Conservation (phyloP, 371 early-diverging fungal genomes). For the Capillidium heterosporum region DNA sequence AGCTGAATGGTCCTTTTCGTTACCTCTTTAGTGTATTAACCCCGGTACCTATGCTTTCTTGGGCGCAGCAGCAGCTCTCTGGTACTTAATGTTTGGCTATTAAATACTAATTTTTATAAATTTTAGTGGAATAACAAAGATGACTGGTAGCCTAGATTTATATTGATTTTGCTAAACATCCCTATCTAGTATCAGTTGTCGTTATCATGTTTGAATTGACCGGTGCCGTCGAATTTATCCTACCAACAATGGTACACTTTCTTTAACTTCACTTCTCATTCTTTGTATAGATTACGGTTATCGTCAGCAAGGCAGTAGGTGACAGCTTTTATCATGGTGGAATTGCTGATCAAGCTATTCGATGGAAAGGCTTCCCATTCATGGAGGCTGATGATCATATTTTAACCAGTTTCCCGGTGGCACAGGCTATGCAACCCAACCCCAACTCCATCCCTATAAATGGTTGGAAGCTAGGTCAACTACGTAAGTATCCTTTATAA, state of each 20-base stretch:
- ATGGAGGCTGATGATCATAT: slow-evolving; percentile 61
- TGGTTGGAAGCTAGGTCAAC: slow-evolving; percentile 22
- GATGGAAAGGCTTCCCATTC: slow-evolving; percentile 71
- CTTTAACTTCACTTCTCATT: background rate
- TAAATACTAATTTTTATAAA: background rate
- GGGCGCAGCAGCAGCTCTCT: slow-evolving; percentile 85
- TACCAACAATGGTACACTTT: slow-evolving; percentile 72
- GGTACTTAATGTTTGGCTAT: slow-evolving; percentile 18
- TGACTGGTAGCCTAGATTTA: slow-evolving; percentile 22
- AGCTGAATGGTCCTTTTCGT: background rate
- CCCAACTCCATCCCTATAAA: slow-evolving; percentile 32
- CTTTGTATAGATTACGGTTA: slow-evolving; percentile 43
- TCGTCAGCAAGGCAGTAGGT: slow-evolving; percentile 74
- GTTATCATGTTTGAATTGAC: slow-evolving; percentile 97
- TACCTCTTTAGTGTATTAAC: slow-evolving; percentile 47
- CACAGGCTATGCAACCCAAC: slow-evolving; percentile 38
- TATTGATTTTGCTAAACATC: background rate
- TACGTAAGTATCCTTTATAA: slow-evolving; percentile 10
- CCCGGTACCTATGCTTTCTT: slow-evolving; percentile 93
- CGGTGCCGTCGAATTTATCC: slow-evolving; percentile 72
- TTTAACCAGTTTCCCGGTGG: slow-evolving; percentile 31
- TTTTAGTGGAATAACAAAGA: slow-evolving; percentile 38
- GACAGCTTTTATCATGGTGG: slow-evolving; percentile 68
- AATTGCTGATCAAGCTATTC: slow-evolving; percentile 73
- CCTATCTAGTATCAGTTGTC: slow-evolving; percentile 43